phyloP scores from a whole-genome alignment of 2,329 filamentous ascomycete species.

The Neocatenulostroma microsporum region DNA sequence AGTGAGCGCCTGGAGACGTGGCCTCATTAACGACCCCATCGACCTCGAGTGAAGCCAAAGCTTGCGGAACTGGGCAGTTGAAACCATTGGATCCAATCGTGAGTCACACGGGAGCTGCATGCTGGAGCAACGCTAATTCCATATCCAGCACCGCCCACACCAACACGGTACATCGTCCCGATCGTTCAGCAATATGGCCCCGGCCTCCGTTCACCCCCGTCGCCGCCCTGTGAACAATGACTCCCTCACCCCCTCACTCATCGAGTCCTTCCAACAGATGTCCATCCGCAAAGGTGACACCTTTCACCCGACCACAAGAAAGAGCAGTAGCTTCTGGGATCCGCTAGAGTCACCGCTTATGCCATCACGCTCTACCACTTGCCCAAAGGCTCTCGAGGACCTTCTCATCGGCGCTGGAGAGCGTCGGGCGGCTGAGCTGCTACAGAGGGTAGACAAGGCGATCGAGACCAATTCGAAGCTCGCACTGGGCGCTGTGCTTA shows the following conservation, averaged over 20 bases:
- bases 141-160: slow-evolving; percentile 1
- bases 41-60: no score
- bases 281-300: slow-evolving; percentile 43
- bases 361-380: slow-evolving; percentile 43
- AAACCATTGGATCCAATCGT: slow-evolving; percentile 1
- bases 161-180: slow-evolving; percentile 14
- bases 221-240: slow-evolving; percentile 34
- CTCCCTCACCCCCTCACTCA: slow-evolving; percentile 30
- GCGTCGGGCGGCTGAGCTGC: slow-evolving; percentile 37
- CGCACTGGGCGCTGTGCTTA: slow-evolving; percentile 34
- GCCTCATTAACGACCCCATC: no score
- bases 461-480: slow-evolving; percentile 29
- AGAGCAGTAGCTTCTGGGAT: slow-evolving; percentile 34
- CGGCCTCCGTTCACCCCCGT: slow-evolving; percentile 38
- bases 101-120: slow-evolving; percentile 7
- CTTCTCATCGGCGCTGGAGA: slow-evolving; percentile 40
- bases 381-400: slow-evolving; percentile 41
- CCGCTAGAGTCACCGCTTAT: slow-evolving; percentile 32
- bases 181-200: slow-evolving; percentile 20
- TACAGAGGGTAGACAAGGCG: slow-evolving; percentile 40
- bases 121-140: slow-evolving; percentile 2
- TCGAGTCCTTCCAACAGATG: slow-evolving; percentile 34
- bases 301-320: slow-evolving; percentile 40
- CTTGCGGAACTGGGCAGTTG: not conserved
- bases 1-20: no score